Percentiles rank a stretch among this genome's conserved stretches.
These are phyloP conservation scores for Mycosphaerella sp. DNA, from an alignment of 2,329 filamentous ascomycete species.

Conservation along the genomic window DNA sequence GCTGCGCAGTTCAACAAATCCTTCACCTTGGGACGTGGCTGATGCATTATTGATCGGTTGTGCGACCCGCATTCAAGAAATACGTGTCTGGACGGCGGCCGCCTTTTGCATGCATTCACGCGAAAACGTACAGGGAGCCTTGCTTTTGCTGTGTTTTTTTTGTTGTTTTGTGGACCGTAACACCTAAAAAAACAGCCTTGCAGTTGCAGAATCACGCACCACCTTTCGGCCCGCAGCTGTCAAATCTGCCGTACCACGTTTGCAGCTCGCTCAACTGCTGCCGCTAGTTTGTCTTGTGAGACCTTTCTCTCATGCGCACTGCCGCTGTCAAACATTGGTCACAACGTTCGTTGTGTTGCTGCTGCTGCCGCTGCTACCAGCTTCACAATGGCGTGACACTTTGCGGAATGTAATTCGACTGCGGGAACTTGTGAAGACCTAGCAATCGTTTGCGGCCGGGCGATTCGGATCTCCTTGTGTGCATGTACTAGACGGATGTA, in stretches of 20 bases:
- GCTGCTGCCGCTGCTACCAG: too few species aligned
- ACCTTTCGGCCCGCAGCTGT: conserved; percentile 14
- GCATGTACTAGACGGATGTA: neutral
- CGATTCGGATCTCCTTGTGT: neutral
- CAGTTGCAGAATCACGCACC: conserved; percentile 3
- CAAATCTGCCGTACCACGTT: conserved; percentile 13
- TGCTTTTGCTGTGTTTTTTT: neutral
- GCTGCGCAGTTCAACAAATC: neutral
- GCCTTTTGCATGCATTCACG: conserved; percentile 7
- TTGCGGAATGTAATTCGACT: neutral
- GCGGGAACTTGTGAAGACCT: neutral
- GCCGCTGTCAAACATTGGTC: neutral
- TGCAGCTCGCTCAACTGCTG: neutral
- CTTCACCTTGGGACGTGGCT: neutral
- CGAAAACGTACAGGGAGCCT: conserved; percentile 4
- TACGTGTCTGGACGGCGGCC: neutral
- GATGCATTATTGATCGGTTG: neutral
- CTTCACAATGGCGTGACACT: neutral
- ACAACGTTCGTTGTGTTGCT: neutral
- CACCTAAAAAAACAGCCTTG: conserved; percentile 8
- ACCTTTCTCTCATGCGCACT: neutral
- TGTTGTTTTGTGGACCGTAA: conserved; percentile 3
- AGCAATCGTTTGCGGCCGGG: neutral
- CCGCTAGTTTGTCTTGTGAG: neutral
- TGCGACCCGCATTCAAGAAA: neutral